Evolutionary conservation across 1,284 basidiomycete genomes (phyloP).

Genomic region (Ceratobasidium theobromae): DNA sequence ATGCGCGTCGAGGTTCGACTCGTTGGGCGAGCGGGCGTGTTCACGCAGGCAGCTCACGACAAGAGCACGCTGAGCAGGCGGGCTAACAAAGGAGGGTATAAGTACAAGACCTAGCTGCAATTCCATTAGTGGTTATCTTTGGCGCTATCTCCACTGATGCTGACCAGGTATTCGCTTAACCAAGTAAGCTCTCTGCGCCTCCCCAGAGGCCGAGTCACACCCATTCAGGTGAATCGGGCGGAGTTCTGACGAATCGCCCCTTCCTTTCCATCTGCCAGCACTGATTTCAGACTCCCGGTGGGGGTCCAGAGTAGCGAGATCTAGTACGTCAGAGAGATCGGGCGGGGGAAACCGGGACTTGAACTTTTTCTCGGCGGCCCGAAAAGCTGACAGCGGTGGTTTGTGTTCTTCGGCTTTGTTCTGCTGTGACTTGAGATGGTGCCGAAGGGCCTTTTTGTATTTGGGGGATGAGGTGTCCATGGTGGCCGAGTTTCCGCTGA

Average conservation of each 20-base stretch:
- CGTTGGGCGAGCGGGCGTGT: slow-evolving; percentile 77
- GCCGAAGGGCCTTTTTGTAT: slow-evolving; percentile 64
- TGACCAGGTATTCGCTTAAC: slow-evolving; percentile 60
- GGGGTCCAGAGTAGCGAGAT: slow-evolving; percentile 56
- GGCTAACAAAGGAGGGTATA: slow-evolving; percentile 68
- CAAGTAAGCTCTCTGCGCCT: slow-evolving; percentile 48
- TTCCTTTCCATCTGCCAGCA: slow-evolving; percentile 54
- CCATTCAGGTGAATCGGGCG: too few relatives aligned
- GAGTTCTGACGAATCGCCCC: slow-evolving; percentile 45
- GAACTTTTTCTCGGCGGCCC: slow-evolving; percentile 72
- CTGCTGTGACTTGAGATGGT: slow-evolving; percentile 29
- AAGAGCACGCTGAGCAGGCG: slow-evolving; percentile 62
- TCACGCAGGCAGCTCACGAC: slow-evolving; percentile 68
- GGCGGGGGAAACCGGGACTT: slow-evolving; percentile 75
- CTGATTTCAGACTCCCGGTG: slow-evolving; percentile 45
- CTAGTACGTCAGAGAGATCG: slow-evolving; percentile 65
- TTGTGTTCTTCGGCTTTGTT: slow-evolving; percentile 60
- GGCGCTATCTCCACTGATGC: slow-evolving; percentile 35
- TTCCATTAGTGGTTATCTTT: background rate
- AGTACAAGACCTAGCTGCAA: slow-evolving; percentile 71
- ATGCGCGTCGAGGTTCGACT: slow-evolving; percentile 84
- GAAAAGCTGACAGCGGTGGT: slow-evolving; percentile 64
- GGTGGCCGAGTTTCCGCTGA: too few relatives aligned
- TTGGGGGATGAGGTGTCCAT: slow-evolving; percentile 44
- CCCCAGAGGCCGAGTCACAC: slow-evolving; percentile 21